Evolutionary conservation across 2,329 filamentous ascomycete genomes (phyloP).

Genomic region (Trichoderma atrobrunneum): DNA sequence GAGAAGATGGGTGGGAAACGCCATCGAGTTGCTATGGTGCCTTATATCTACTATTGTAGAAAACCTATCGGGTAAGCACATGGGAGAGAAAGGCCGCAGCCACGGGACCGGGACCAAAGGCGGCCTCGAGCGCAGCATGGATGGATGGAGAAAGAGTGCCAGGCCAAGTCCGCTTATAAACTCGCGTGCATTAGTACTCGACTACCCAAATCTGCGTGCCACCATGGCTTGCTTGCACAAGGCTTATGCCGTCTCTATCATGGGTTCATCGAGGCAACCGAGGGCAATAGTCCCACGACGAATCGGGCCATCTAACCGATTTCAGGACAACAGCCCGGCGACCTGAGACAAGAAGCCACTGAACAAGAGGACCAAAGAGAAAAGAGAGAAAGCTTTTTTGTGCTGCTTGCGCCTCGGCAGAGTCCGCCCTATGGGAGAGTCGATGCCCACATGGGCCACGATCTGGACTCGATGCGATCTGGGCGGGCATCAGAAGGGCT

Average conservation of each 20-base stretch:
- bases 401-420: not conserved
- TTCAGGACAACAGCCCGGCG: not conserved
- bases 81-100: not conserved
- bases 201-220: not conserved
- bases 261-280: not conserved
- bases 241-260: not conserved
- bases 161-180: not conserved
- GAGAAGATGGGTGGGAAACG: not conserved
- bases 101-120: not conserved
- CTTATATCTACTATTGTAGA: not conserved
- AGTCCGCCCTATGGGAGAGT: not conserved
- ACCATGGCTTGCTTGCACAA: not conserved
- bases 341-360: too few species aligned
- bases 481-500: not conserved
- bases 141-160: not conserved
- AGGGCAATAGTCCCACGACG: not conserved
- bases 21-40: fast-evolving
- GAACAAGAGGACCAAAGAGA: not conserved
- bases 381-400: not conserved
- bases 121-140: not conserved
- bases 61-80: not conserved
- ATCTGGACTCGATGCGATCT: not conserved
- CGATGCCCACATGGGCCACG: not conserved
- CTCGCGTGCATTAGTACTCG: not conserved
- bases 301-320: not conserved